These are phyloP conservation scores for Hyaloscypha bicolor DNA, from an alignment of 495 filamentous ascomycete genomes.

Conservation along the genomic window DNA sequence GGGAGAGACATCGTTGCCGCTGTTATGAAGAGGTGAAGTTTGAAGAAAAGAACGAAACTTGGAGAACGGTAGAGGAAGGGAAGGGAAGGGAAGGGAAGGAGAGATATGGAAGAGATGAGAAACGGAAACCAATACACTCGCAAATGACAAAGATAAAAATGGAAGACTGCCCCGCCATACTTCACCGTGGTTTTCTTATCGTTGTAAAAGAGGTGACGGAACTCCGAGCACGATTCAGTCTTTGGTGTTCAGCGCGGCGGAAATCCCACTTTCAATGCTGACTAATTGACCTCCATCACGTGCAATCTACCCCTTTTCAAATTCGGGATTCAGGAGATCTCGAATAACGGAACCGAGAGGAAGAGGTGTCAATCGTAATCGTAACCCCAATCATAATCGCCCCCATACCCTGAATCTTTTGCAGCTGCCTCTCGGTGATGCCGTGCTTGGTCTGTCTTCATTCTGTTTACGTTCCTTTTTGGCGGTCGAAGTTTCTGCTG, in stretches of 20 bases:
- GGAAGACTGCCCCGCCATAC: not conserved
- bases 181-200: constrained; percentile 2
- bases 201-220: not conserved
- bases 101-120: not conserved
- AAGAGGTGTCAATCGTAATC: not conserved
- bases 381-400: not conserved
- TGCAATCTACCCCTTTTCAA: no score
- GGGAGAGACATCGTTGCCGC: constrained; percentile 29
- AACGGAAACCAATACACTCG: not conserved
- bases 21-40: constrained; percentile 9
- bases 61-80: not conserved
- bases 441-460: not conserved
- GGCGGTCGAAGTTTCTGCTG: constrained; percentile 9
- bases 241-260: not conserved
- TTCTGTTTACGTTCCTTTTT: not conserved
- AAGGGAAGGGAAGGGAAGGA: not conserved
- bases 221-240: constrained; percentile 1
- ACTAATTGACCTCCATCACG: no score
- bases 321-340: no score
- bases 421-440: not conserved
- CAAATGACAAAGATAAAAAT: not conserved
- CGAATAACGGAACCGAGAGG: no score
- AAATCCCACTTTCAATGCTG: not conserved
- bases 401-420: not conserved
- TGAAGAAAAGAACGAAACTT: not conserved